phyloP scores from a whole-genome alignment of 208 protist genomes.

The Leishmania major region DNA sequence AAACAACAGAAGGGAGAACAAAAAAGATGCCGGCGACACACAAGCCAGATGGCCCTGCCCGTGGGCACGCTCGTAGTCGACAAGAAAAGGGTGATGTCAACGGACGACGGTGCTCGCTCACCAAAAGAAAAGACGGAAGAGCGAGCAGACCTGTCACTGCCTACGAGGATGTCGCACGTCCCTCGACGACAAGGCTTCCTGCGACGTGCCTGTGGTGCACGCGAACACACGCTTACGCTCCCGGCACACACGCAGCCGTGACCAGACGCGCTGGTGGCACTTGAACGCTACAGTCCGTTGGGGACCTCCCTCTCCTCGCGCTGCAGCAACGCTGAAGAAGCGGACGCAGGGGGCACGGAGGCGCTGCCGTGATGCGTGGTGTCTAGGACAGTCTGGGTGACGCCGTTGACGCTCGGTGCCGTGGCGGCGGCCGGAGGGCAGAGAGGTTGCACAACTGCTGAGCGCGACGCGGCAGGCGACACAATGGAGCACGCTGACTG shows the following conservation, averaged over 20 bases:
- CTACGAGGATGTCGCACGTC: background rate
- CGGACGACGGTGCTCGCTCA: background rate
- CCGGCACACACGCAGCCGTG: background rate
- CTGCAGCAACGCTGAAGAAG: slow-evolving; percentile 3
- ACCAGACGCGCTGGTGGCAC: background rate
- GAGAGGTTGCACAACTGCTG: background rate
- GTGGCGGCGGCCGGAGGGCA: background rate
- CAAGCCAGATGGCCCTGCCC: background rate
- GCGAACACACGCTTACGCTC: background rate
- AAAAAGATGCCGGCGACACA: background rate
- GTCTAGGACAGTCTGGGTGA: background rate
- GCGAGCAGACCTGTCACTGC: background rate
- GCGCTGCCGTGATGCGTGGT: background rate
- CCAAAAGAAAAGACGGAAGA: background rate
- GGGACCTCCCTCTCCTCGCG: slow-evolving; percentile 15
- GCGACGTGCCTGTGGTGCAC: background rate
- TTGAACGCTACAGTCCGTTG: background rate
- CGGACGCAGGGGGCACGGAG: background rate
- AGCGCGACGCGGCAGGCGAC: background rate
- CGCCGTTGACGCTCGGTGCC: background rate
- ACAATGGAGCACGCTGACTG: background rate
- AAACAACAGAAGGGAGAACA: background rate
- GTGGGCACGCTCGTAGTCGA: background rate
- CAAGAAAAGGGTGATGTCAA: background rate
- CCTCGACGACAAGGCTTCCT: background rate